Conservation (phyloP, 2,329 filamentous ascomycete genomes). For the Xylaria sp. region DNA sequence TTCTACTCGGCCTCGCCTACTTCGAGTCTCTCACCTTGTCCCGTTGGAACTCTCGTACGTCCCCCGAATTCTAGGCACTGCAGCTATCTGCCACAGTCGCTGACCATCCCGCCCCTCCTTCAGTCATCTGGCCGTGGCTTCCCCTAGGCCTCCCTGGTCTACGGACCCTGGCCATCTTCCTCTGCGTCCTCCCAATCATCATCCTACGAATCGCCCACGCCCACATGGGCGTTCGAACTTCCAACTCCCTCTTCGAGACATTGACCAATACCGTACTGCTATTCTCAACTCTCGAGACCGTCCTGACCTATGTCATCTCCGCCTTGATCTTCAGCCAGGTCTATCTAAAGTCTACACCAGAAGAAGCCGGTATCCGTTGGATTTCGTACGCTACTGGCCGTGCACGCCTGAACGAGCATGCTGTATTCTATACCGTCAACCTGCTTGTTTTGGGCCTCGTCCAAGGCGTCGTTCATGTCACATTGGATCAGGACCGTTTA, state of each 20-base stretch:
- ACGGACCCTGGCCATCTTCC: constrained; percentile 75
- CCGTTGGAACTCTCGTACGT: constrained; percentile 71
- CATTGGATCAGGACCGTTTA: constrained; percentile 74
- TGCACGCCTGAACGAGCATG: constrained; percentile 81
- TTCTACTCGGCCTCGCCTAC: constrained; percentile 76
- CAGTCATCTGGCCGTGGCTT: constrained; percentile 86
- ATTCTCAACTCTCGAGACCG: constrained; percentile 68
- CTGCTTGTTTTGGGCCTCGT: constrained; percentile 70
- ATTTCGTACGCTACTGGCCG: constrained; percentile 73
- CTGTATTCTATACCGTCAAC: constrained; percentile 77
- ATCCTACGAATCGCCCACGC: constrained; percentile 85
- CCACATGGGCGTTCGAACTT: constrained; percentile 75
- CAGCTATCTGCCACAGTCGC: not conserved
- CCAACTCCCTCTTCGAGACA: constrained; percentile 69
- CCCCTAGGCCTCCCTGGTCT: constrained; percentile 77
- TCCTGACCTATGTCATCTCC: constrained; percentile 78
- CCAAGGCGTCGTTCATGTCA: constrained; percentile 75
- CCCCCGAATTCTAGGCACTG: not conserved
- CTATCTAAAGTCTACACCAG: constrained; percentile 74
- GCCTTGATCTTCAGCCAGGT: constrained; percentile 80
- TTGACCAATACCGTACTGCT: constrained; percentile 63
- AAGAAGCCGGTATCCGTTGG: constrained; percentile 68
- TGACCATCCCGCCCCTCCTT: constrained; percentile 22
- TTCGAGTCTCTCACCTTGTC: constrained; percentile 72
- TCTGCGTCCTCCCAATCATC: constrained; percentile 77